Evolutionary conservation across 345 rosid species (phyloP).

Genomic region (Citrus maxima): DNA sequence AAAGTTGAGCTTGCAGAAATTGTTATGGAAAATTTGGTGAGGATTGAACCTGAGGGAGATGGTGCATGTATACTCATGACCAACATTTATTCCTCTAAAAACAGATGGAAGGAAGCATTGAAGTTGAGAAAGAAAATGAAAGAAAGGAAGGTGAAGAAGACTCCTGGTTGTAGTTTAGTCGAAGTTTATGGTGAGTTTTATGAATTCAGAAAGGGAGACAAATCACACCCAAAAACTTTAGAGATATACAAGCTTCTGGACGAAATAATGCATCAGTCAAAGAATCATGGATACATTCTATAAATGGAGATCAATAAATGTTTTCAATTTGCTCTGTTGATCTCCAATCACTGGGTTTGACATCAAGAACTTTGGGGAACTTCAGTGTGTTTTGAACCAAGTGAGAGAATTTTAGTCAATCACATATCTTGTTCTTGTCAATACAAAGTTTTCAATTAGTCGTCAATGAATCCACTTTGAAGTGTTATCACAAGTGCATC

Average conservation of each 20-base stretch:
- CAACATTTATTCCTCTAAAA: conserved; percentile 46
- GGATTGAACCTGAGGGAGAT: conserved; percentile 37
- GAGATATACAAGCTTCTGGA: conserved; percentile 29
- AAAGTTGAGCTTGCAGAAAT: conserved; percentile 50
- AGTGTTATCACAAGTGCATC: no score
- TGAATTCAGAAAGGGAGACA: conserved; percentile 52
- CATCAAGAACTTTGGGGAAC: no score
- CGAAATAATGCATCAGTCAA: conserved; percentile 27
- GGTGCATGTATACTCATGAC: conserved; percentile 53
- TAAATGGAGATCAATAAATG: no score
- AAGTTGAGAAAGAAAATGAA: conserved; percentile 47
- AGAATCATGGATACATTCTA: conserved; percentile 4
- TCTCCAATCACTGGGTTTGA: no score
- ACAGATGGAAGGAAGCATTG: conserved; percentile 49
- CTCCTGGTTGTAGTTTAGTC: conserved; percentile 56
- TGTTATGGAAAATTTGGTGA: conserved; percentile 30
- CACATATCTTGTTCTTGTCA: not conserved
- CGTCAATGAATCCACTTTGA: not conserved
- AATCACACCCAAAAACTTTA: conserved; percentile 31
- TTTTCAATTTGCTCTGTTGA: no score
- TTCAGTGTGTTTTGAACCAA: not conserved
- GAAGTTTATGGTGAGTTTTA: conserved; percentile 46
- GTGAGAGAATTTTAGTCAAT: not conserved
- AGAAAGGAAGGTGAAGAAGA: conserved; percentile 40
- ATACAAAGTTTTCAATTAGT: not conserved